Evolutionary conservation across 768 basidiomycete genomes (phyloP).

Genomic region (Rubroboletus pulcherrimus): DNA sequence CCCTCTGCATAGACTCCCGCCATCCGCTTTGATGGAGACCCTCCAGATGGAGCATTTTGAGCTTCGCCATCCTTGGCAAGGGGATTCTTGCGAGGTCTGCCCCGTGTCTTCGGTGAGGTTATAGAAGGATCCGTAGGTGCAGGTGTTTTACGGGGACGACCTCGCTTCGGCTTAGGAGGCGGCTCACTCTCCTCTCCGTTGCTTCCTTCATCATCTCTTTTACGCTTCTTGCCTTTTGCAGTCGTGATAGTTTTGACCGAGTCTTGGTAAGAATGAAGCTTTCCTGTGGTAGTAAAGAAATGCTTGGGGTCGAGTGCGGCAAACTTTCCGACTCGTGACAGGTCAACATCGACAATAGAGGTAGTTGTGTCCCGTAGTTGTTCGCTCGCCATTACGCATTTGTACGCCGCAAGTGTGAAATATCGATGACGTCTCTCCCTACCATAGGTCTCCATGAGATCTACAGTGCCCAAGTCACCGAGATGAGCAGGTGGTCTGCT

Average conservation of each 20-base stretch:
- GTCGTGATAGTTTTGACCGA: conserved; percentile 37
- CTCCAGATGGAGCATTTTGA: conserved; percentile 1
- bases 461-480: conserved; percentile 62
- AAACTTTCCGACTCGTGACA: conserved; percentile 55
- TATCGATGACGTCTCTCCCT: conserved; percentile 86
- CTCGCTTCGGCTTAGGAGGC: conserved; percentile 43
- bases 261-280: conserved; percentile 47
- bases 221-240: conserved; percentile 28
- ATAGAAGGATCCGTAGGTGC: conserved; percentile 2
- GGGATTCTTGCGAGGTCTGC: conserved; percentile 31
- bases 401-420: conserved; percentile 71
- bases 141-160: conserved; percentile 48
- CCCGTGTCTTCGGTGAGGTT: conserved; percentile 33
- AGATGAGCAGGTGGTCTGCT: conserved; percentile 66
- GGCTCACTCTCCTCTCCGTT: conserved; percentile 18
- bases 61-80: conserved; percentile 1
- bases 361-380: conserved; percentile 52
- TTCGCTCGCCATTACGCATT: conserved; percentile 57
- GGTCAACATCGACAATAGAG: conserved; percentile 44
- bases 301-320: conserved; percentile 35
- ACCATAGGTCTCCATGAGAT: conserved; percentile 76
- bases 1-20: not conserved
- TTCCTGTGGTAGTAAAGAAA: conserved; percentile 53
- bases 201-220: conserved; percentile 26
- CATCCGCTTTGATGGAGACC: not conserved